phyloP scores from a whole-genome alignment of 2,329 filamentous ascomycete genomes.

The Aspergillus clavatus region DNA sequence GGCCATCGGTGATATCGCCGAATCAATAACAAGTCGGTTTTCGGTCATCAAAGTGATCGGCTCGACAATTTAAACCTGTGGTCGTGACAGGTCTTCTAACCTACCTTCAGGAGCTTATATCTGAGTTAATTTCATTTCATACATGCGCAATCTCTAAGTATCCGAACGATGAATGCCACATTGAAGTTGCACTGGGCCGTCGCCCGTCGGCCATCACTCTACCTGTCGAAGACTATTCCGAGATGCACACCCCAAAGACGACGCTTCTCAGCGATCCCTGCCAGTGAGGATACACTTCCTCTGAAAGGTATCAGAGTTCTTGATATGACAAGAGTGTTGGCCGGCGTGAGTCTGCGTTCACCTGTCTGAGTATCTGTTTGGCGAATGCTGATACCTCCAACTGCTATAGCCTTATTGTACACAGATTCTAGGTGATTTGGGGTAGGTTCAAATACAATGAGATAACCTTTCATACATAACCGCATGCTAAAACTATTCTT shows the following conservation, averaged over 20 bases:
- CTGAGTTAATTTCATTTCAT: neutral
- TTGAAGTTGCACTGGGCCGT: conserved; percentile 22
- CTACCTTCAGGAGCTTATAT: neutral
- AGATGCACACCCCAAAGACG: conserved; percentile 25
- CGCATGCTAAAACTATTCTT: neutral
- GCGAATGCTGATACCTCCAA: conserved; percentile 11
- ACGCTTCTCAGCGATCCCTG: conserved; percentile 38
- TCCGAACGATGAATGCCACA: conserved; percentile 21
- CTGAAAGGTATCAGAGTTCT: conserved; percentile 82
- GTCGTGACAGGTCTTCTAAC: no score
- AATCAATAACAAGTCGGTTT: conserved; percentile 16
- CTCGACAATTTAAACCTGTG: neutral
- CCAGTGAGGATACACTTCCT: conserved; percentile 53
- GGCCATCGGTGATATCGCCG: conserved; percentile 10
- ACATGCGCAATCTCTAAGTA: neutral
- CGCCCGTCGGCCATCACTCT: conserved; percentile 18
- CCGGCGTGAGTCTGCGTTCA: conserved; percentile 62
- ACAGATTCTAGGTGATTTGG: conserved; percentile 91
- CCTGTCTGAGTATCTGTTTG: neutral
- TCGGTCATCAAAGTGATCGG: conserved; percentile 14
- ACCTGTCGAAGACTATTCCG: conserved; percentile 18
- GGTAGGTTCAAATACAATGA: conserved; percentile 53
- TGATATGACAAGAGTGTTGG: conserved; percentile 94
- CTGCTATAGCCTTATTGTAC: conserved; percentile 80
- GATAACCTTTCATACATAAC: neutral